Base-by-base conservation (phyloP, 441 rosid species). In the Populus tomentosa region DNA sequence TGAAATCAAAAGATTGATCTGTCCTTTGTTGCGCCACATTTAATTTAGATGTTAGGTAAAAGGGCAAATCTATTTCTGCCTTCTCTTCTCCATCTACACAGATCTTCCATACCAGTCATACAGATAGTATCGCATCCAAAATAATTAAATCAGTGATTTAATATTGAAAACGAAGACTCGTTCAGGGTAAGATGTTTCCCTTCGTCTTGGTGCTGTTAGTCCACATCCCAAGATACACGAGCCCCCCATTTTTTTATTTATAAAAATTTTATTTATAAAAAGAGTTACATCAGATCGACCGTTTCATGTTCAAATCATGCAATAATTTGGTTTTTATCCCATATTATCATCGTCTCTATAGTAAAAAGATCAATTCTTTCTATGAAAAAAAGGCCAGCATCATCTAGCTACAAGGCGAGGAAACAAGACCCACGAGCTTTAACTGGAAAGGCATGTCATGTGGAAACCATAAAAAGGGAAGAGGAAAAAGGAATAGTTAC, bases 11-110 rank as follows among this genome's bases (percentile, higher is more conserved):
- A 38, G 46, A 62, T 40, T 79, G 78, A 67, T 70, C 65, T 53
- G 67, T 76, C 68, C 38, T 70, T 80, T 65, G 50, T 35, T 13
- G 6, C 23, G 53, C 11, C 53, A 59, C 75, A 71, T 72, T 73
- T 73, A 68, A 73, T 67, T 78, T 59, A 11, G 76, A 74, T 65
- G 83, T 83, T 85, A 75, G 80, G 84, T 79, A 38, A 79, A 83
- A 78, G 71, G 83, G 28, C 81, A 74, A 6, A 40, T 78, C 61
- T 73, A 5, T 23, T 33, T n/a, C 38, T 46, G 0, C 28, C 74
- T 59, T 72, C 69, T 1, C 33, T 65, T 67, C 10, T 72, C 71
- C 66, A 76, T 61, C 33, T 67, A 63, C 28, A 20, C 61, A 7
- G 20, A 4, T 28, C 16, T 72, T 53, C 56, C 59, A 13, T n/a